Conservation (phyloP, 2,329 filamentous ascomycete genomes). For the Talaromyces atroroseus region DNA sequence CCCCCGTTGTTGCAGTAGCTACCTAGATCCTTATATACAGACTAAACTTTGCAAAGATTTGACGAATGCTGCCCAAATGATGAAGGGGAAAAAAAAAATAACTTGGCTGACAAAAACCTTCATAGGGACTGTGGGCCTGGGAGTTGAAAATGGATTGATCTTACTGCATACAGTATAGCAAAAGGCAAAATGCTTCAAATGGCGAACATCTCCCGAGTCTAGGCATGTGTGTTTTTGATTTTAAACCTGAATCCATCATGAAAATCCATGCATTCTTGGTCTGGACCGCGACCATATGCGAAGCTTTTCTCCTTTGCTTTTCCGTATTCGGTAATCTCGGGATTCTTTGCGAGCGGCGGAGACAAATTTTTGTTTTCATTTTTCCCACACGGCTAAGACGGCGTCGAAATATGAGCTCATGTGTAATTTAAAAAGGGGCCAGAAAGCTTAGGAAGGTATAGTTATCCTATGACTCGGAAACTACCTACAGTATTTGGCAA, state of each 20-base stretch:
- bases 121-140: conserved; percentile 1
- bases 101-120: not conserved
- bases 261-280: not conserved
- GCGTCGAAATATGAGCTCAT: not conserved
- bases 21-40: not conserved
- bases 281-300: not conserved
- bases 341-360: not conserved
- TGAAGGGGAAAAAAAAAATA: not conserved
- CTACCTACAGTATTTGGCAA: no score
- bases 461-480: not conserved
- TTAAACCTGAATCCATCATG: not conserved
- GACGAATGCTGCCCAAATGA: not conserved
- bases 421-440: not conserved
- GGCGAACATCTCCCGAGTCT: not conserved
- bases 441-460: not conserved
- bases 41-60: not conserved
- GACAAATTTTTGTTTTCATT: not conserved
- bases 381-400: not conserved
- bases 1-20: not conserved
- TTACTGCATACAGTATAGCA: conserved; percentile 1
- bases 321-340: not conserved
- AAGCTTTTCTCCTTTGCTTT: not conserved
- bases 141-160: not conserved
- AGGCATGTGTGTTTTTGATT: not conserved
- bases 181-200: not conserved